Evolutionary conservation across 495 filamentous ascomycete species (phyloP), one percentile per base, ranked within the genome.

Genomic region (Neurospora tetrasperma): DNA sequence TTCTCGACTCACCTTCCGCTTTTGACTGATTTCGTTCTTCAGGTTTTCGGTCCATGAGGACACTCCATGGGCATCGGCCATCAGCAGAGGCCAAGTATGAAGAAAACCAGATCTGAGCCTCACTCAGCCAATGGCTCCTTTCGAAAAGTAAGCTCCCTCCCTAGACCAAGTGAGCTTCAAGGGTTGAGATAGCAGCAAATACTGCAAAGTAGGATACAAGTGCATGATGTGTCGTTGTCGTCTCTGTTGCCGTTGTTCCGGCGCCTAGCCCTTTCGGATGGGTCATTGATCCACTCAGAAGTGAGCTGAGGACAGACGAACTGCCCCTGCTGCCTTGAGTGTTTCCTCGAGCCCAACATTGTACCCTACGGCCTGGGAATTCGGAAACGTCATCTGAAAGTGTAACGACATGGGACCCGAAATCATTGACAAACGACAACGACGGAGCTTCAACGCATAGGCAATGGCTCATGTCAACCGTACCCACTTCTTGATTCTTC

Each of bases 31-130:
- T 27, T 35, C 11, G 70, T 35, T 48, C 70, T 71, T 71, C 23
- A 66, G 54, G 12, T 71, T 27, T 54, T 71, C 42, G 70, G 43
- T 48, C 16, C 18, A 71, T 20, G 43, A 71, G 31, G 14, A 38
- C 12, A 18, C 27, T 66, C 14, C 27, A 35, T 66, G 27, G 54
- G 54, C 54, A 66, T 66, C 54, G 6, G 27, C 14, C 69, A 68
- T 73, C 71, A 72, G 70, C 54, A 73, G 39, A 69, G 43, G 69
- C 70, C 71, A 71, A 71, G 71, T 44, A 72, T 59, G 40, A 42
- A 31, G 27, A 31, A 68, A 35, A 69, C 31, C 5, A 59, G 4
- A 35, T 66, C 23, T 14, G 27, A 12, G 35, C 27, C 14, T 38
- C 54, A 66, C 27, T 38, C 54, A 66, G 54, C 27, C 54, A 66